phyloP scores from a whole-genome alignment of 208 protist species.

The Trypanosoma avium region DNA sequence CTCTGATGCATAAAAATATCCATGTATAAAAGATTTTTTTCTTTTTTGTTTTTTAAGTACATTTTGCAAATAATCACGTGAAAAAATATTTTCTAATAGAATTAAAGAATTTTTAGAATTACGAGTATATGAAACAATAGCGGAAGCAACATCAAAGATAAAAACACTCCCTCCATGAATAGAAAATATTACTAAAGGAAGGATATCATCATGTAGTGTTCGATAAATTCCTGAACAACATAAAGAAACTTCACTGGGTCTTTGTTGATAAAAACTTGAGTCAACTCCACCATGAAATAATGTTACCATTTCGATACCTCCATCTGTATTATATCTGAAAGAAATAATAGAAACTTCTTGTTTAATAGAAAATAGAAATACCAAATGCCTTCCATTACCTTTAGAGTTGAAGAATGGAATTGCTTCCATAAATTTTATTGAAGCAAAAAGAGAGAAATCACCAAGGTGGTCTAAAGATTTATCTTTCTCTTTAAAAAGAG shows the following conservation, averaged over 20 bases:
- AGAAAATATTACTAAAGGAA: slow-evolving; percentile 68
- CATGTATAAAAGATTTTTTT: slow-evolving; percentile 22
- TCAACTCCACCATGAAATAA: slow-evolving; percentile 60
- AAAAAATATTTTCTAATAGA: slow-evolving; percentile 18
- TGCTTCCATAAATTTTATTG: slow-evolving; percentile 65
- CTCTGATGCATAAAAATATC: slow-evolving; percentile 61
- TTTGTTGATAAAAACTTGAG: slow-evolving; percentile 65
- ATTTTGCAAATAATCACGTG: slow-evolving; percentile 17
- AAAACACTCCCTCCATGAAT: slow-evolving; percentile 57
- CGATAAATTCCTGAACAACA: slow-evolving; percentile 38
- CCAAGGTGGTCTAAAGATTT: slow-evolving; percentile 33
- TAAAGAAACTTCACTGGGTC: slow-evolving; percentile 47
- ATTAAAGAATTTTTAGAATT: slow-evolving; percentile 5
- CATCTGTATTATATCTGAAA: slow-evolving; percentile 18
- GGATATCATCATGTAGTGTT: slow-evolving; percentile 7
- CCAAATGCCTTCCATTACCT: slow-evolving; percentile 44
- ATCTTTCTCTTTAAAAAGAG: slow-evolving; percentile 36
- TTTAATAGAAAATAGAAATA: slow-evolving; percentile 77
- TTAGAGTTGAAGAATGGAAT: slow-evolving; percentile 47
- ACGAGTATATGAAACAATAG: slow-evolving; percentile 30
- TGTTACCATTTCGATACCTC: slow-evolving; percentile 39
- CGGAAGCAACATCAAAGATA: slow-evolving; percentile 61
- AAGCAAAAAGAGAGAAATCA: slow-evolving; percentile 61
- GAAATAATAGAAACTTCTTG: slow-evolving; percentile 70
- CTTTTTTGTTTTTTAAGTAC: slow-evolving; percentile 23